Conservation (phyloP, 2,329 filamentous ascomycete genomes). For the Acrocalymma vagum region DNA sequence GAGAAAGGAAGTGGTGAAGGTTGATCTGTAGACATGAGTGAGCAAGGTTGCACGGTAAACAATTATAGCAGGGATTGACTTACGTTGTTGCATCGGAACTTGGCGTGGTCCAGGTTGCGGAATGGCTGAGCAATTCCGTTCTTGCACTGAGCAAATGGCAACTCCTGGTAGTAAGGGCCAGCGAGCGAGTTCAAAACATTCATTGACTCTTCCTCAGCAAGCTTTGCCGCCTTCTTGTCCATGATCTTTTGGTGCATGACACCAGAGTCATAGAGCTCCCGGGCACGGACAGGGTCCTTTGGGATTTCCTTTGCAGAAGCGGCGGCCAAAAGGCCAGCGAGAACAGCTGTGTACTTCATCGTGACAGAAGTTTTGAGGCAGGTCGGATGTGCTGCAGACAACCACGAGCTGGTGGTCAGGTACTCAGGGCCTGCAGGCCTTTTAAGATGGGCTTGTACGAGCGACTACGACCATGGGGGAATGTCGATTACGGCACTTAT, state of each 20-base stretch:
- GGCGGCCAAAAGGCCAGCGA: slow-evolving; percentile 22
- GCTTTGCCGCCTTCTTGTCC: slow-evolving; percentile 32
- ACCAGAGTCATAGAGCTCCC: slow-evolving; percentile 39
- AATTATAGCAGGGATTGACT: no score
- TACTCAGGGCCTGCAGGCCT: no score
- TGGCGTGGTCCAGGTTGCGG: slow-evolving; percentile 29
- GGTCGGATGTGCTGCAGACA: no score
- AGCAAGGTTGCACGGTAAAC: background rate
- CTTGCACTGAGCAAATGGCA: slow-evolving; percentile 34
- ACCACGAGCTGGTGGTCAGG: no score
- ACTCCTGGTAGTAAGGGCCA: slow-evolving; percentile 23
- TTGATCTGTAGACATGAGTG: slow-evolving; percentile 51
- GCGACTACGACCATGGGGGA: no score
- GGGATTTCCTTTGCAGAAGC: slow-evolving; percentile 26
- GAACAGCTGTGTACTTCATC: slow-evolving; percentile 20
- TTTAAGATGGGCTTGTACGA: no score
- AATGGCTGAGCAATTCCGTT: slow-evolving; percentile 36
- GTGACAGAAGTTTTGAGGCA: slow-evolving; percentile 8
- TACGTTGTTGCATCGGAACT: slow-evolving; percentile 42
- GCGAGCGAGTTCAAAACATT: slow-evolving; percentile 23
- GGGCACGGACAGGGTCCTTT: slow-evolving; percentile 22
- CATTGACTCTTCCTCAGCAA: slow-evolving; percentile 8
- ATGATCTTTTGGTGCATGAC: slow-evolving; percentile 39
- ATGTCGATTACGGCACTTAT: no score
- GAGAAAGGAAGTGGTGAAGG: slow-evolving; percentile 63